Conservation (phyloP, 2,329 filamentous ascomycete genomes). For the Pseudogymnoascus sp. region DNA sequence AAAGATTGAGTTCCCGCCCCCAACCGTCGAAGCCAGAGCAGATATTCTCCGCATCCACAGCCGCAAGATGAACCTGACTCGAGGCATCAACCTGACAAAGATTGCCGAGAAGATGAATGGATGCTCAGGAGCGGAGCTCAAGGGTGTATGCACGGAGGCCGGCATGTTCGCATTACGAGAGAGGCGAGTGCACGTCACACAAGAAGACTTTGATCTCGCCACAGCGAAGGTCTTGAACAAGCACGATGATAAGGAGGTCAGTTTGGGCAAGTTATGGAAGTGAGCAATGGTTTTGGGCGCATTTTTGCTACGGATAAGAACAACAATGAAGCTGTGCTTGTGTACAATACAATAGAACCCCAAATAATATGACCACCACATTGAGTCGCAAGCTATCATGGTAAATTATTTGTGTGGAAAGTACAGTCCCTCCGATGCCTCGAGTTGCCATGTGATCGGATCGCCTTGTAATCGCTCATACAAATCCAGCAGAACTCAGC, state of each 20-base stretch:
- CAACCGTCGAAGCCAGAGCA: conserved; percentile 89
- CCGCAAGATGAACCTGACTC: conserved; percentile 95
- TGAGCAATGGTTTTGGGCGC: conserved; percentile 29
- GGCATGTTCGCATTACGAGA: conserved; percentile 97
- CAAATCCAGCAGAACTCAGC: no score
- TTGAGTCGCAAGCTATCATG: no score
- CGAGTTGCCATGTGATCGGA: no score
- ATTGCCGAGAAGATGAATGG: conserved; percentile 99
- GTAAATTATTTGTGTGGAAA: no score
- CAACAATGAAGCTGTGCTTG: conserved; percentile 2
- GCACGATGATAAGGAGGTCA: conserved; percentile 96
- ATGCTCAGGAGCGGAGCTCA: conserved; percentile 92
- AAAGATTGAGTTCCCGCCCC: conserved; percentile 98
- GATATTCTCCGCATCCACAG: conserved; percentile 98
- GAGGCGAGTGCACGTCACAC: conserved; percentile 92
- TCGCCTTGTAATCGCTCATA: no score
- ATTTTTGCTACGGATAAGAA: neutral
- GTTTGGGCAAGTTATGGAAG: conserved; percentile 81
- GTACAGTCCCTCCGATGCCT: no score
- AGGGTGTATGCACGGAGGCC: conserved; percentile 97
- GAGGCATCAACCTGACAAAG: conserved; percentile 95
- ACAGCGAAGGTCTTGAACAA: conserved; percentile 99
- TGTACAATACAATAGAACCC: conserved; percentile 7
- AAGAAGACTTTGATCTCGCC: conserved; percentile 97
- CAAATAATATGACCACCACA: neutral